These are phyloP conservation scores for Exophiala calicioides DNA, from an alignment of 2,329 filamentous ascomycete species.

Conservation along the genomic window DNA sequence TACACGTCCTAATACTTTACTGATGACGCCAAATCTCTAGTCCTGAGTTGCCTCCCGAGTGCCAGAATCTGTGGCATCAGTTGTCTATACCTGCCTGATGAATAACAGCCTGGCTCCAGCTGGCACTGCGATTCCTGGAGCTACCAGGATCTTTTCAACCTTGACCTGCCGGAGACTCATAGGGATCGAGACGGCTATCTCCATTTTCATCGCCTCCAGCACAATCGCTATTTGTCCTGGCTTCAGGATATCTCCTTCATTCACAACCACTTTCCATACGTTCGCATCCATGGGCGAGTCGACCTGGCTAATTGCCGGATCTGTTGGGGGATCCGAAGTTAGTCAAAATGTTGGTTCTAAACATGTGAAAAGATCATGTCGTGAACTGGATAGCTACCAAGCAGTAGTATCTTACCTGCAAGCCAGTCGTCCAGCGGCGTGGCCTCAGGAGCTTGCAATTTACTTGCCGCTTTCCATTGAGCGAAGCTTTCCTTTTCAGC, in stretches of 20 bases:
- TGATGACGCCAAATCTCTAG: no score
- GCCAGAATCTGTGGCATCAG: no score
- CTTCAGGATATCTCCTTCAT: slow-evolving; percentile 43
- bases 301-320: slow-evolving; percentile 38
- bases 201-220: slow-evolving; percentile 60
- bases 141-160: background rate
- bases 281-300: slow-evolving; percentile 50
- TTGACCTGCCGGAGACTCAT: background rate
- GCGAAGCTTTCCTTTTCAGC: no score
- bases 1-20: no score
- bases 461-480: no score
- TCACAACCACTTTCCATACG: slow-evolving; percentile 54
- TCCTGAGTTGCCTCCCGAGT: no score
- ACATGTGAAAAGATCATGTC: slow-evolving; percentile 33
- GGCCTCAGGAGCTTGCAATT: no score
- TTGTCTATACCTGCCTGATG: no score
- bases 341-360: slow-evolving; percentile 49
- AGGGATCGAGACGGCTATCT: slow-evolving; percentile 44
- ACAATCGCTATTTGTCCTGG: slow-evolving; percentile 38
- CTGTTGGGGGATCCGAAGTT: slow-evolving; percentile 42
- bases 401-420: no score
- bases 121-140: background rate
- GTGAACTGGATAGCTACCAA: no score
- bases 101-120: slow-evolving; percentile 8
- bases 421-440: no score